Base-by-base conservation (phyloP, 805 yeast species). In the Teunomyces atbi region DNA sequence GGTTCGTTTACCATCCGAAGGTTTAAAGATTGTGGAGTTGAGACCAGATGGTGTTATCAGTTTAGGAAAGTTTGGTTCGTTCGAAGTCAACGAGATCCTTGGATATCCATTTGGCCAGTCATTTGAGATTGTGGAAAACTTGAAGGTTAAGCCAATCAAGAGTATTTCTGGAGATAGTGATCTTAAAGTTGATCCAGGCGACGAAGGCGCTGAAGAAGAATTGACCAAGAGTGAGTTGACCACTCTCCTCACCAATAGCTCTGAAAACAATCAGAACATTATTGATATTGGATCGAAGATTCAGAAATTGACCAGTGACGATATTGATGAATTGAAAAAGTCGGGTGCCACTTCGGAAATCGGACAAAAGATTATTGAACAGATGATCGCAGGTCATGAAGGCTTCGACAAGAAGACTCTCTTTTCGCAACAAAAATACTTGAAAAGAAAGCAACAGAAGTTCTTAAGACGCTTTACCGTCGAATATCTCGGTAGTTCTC, bases 11-110 rank as follows among this genome's bases (percentile, higher is more conserved):
- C 98, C 98, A 0, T 89, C 97, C 1, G 87, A 83, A 44, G 86
- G 87, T 46, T 64, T 83, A 58, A 84, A 88, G 60, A 76, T 91
- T 33, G 81, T 86, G n/a, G 81, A 83, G 54, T 69, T 91, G 48
- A 76, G 74, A 42, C 74, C 79, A 3, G 82, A 78, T 27, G 81
- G 84, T 0, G 62, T 77, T 8, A 76, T 94, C 15, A 80, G 82
- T 45, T 73, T 94, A 52, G 99, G 99, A 1, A 92, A 94, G 62
- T 94, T 92, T 65, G 99, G 99, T 15, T 73, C 85, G 0, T 94
- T 94, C 62, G 69, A 76, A 26, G 89, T 86, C 2, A 81, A 83
- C 51, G 85, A 80, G 44, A 76, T 92, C 10, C 64, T 92, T 34
- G 97, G 97, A 2, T 83, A 74, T 56, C 86, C 90, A 5, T 86